Conservation (phyloP, 2,329 filamentous ascomycete genomes). For the Phoma sp. region DNA sequence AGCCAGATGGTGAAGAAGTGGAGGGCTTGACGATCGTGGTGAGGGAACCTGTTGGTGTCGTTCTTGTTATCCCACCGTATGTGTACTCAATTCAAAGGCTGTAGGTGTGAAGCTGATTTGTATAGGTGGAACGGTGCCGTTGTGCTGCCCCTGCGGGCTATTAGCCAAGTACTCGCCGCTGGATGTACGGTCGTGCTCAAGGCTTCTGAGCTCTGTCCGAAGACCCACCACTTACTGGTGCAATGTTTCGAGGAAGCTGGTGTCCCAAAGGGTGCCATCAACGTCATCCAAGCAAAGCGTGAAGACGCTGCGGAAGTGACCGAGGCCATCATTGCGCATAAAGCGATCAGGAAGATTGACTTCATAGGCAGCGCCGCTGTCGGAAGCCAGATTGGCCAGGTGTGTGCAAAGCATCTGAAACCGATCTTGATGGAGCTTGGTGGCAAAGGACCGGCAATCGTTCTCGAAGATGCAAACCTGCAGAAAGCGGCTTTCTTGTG, state of each 20-base stretch:
- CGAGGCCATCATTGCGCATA: conserved; percentile 71
- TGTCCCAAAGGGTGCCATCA: conserved; percentile 75
- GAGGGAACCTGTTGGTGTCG: conserved; percentile 77
- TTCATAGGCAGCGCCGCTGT: conserved; percentile 79
- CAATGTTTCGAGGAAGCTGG: conserved; percentile 63
- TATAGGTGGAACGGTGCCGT: conserved; percentile 59
- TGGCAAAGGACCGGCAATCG: conserved; percentile 78
- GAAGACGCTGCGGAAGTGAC: conserved; percentile 70
- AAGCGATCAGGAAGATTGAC: conserved; percentile 71
- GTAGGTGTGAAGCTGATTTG: too few species aligned
- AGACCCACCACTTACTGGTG: conserved; percentile 28
- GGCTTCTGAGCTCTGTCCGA: conserved; percentile 37
- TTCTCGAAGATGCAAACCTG: conserved; percentile 76
- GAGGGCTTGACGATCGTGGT: conserved; percentile 67
- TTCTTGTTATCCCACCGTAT: conserved; percentile 79
- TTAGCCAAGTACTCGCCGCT: conserved; percentile 64
- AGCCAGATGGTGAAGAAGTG: conserved; percentile 55
- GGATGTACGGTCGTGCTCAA: conserved; percentile 51
- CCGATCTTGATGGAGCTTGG: conserved; percentile 81
- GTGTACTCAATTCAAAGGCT: too few species aligned
- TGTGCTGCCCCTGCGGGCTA: conserved; percentile 46
- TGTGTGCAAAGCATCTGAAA: conserved; percentile 76
- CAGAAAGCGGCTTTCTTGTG: conserved; percentile 30
- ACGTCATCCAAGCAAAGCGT: conserved; percentile 68
- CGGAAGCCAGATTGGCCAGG: conserved; percentile 71